phyloP scores from a whole-genome alignment of 352 stramenopile species.

The Phytophthora uliginosa region DNA sequence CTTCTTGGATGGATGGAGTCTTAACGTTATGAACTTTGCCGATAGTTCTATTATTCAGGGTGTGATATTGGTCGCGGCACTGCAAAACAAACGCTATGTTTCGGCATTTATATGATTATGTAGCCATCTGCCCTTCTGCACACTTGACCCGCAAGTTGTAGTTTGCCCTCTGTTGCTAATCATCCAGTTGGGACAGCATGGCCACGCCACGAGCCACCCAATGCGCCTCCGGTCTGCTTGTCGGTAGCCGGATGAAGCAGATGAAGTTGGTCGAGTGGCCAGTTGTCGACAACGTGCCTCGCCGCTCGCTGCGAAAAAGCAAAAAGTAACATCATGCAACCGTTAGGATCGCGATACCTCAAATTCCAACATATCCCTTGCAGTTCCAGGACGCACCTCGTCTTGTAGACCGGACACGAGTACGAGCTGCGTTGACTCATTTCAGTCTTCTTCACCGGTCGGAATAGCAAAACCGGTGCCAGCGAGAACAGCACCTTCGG shows the following conservation, averaged over 20 bases:
- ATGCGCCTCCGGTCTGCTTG: conserved; percentile 80
- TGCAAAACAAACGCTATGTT: not conserved
- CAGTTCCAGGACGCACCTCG: conserved; percentile 50
- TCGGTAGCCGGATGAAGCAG: conserved; percentile 93
- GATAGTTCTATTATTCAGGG: not conserved
- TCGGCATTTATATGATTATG: conserved; percentile 2
- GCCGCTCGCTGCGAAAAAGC: conserved; percentile 69
- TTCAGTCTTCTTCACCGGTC: conserved; percentile 81
- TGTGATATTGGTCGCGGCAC: not conserved
- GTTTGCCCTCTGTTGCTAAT: conserved; percentile 43
- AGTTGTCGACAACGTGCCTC: conserved; percentile 93
- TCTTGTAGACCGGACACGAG: conserved; percentile 97
- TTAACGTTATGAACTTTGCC: not conserved
- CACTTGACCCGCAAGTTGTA: not conserved
- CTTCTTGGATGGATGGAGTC: conserved; percentile 17
- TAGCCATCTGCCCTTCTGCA: not conserved
- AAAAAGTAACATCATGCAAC: not conserved
- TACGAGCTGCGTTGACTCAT: conserved; percentile 82
- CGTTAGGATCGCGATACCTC: not conserved
- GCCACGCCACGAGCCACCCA: conserved; percentile 95
- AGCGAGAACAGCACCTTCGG: conserved; percentile 92
- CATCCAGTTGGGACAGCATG: conserved; percentile 93
- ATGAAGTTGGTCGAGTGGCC: conserved; percentile 97
- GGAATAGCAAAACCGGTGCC: conserved; percentile 89
- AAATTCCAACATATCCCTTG: not conserved